Evolutionary conservation across 1,284 basidiomycete genomes (phyloP).

Genomic region (Gastroboletus turbinatus): DNA sequence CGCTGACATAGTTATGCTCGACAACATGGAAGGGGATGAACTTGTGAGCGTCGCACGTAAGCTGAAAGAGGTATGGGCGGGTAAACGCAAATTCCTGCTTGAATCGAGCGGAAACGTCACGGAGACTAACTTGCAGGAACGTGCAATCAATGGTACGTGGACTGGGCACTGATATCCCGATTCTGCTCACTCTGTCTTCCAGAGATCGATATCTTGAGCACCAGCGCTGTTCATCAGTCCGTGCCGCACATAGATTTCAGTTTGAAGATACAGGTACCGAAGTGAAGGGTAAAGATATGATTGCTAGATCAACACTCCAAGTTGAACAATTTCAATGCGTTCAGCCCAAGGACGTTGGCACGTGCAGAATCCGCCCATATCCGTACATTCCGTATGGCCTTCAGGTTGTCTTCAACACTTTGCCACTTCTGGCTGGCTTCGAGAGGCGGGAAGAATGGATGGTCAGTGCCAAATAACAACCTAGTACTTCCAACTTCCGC

Average conservation of each 20-base stretch:
- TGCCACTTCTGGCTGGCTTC: constrained; percentile 69
- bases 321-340: constrained; percentile 70
- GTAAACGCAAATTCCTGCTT: constrained; percentile 80
- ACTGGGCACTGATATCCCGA: background rate
- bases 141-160: constrained; percentile 70
- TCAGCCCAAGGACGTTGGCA: constrained; percentile 64
- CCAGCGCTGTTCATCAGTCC: constrained; percentile 90
- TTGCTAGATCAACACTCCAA: constrained; percentile 30
- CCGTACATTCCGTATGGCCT: constrained; percentile 62
- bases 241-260: constrained; percentile 93
- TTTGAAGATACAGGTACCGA: constrained; percentile 83
- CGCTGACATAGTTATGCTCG: constrained; percentile 97
- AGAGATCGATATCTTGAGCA: constrained; percentile 95
- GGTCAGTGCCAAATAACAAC: constrained; percentile 85
- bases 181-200: constrained; percentile 11
- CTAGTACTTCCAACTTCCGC: constrained; percentile 47
- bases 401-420: constrained; percentile 80
- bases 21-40: constrained; percentile 85
- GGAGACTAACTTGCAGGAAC: constrained; percentile 73
- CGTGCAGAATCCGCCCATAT: constrained; percentile 55
- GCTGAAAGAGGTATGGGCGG: constrained; percentile 76
- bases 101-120: constrained; percentile 95
- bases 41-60: constrained; percentile 67
- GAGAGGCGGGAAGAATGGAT: constrained; percentile 88
- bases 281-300: constrained; percentile 19